Percentiles rank a stretch among this genome's conserved stretches.
phyloP scores from a whole-genome alignment of 495 filamentous ascomycete genomes.

The Penicillium lagena region DNA sequence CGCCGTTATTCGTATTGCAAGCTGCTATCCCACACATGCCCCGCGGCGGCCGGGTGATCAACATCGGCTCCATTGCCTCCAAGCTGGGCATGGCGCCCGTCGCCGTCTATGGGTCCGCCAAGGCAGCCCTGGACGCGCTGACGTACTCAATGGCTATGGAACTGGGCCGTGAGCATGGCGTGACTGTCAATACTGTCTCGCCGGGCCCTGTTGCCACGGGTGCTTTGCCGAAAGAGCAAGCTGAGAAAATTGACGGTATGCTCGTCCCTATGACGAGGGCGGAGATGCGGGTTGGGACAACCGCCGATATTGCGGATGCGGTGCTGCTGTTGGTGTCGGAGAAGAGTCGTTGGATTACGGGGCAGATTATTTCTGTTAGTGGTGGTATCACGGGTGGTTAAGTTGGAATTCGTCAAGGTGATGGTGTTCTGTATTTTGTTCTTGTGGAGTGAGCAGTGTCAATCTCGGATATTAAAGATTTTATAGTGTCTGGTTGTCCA shows the following conservation, averaged over 20 bases:
- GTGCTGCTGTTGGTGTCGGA: slow-evolving; percentile 40
- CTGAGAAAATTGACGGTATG: slow-evolving; percentile 12
- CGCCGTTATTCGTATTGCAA: slow-evolving; percentile 31
- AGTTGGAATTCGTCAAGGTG: too few species aligned
- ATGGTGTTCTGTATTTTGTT: too few species aligned
- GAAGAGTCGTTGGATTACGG: slow-evolving; percentile 45
- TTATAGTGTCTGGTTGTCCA: too few species aligned
- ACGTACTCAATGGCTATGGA: slow-evolving; percentile 25
- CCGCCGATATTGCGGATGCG: slow-evolving; percentile 41
- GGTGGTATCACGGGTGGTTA: slow-evolving; percentile 23
- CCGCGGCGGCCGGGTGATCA: slow-evolving; percentile 36
- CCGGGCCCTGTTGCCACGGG: slow-evolving; percentile 27
- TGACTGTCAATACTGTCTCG: slow-evolving; percentile 31
- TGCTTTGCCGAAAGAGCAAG: slow-evolving; percentile 15
- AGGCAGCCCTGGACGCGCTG: slow-evolving; percentile 27
- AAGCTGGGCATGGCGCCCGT: slow-evolving; percentile 14
- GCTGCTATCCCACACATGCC: slow-evolving; percentile 34
- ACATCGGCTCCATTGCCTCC: slow-evolving; percentile 37
- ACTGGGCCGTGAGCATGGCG: slow-evolving; percentile 21
- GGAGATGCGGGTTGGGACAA: slow-evolving; percentile 21
- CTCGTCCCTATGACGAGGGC: slow-evolving; percentile 16
- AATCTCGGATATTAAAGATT: too few species aligned
- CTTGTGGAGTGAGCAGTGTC: too few species aligned
- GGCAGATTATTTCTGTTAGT: slow-evolving; percentile 40
- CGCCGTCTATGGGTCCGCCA: slow-evolving; percentile 23